A percentile compares a stretch with the other conserved stretches of the same genome.
Evolutionary conservation across 1,284 basidiomycete species (phyloP).

Genomic region (Rhodotorula glutinis): DNA sequence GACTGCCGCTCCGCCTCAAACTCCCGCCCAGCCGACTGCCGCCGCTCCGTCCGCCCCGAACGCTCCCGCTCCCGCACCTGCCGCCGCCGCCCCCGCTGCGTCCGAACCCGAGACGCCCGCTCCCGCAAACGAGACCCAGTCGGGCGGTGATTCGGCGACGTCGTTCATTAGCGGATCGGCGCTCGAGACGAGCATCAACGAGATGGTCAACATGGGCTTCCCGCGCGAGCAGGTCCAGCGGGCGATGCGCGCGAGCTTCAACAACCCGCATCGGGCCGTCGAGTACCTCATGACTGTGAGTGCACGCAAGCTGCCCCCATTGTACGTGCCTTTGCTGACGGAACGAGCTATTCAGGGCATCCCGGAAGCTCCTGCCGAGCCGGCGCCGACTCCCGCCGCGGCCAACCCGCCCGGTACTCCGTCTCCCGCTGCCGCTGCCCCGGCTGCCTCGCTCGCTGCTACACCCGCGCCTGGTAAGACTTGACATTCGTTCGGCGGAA

Average conservation of each 20-base stretch:
- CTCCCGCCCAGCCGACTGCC: conserved; percentile 47
- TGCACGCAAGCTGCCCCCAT: conserved; percentile 24
- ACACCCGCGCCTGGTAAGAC: conserved; percentile 28
- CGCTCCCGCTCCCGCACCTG: conserved; percentile 48
- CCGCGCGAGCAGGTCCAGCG: conserved; percentile 76
- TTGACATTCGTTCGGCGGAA: background rate
- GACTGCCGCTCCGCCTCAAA: conserved; percentile 41
- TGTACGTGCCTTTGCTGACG: background rate
- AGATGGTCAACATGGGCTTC: conserved; percentile 95
- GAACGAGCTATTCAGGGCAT: conserved; percentile 60
- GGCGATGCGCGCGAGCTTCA: conserved; percentile 89
- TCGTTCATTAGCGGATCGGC: conserved; percentile 63
- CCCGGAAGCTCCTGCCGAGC: conserved; percentile 56
- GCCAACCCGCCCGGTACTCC: conserved; percentile 56
- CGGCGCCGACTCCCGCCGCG: conserved; percentile 46
- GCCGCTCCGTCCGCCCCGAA: conserved; percentile 45
- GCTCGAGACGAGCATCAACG: conserved; percentile 70
- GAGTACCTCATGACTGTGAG: conserved; percentile 93
- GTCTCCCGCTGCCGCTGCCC: conserved; percentile 57
- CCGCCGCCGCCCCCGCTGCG: conserved; percentile 47
- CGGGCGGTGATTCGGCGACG: conserved; percentile 33
- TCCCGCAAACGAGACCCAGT: conserved; percentile 32
- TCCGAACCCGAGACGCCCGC: conserved; percentile 48
- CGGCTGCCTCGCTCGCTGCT: conserved; percentile 47
- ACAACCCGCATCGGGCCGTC: conserved; percentile 96